Evolutionary conservation across 495 filamentous ascomycete species (phyloP).

Genomic region (Tetracladium setigerum): DNA sequence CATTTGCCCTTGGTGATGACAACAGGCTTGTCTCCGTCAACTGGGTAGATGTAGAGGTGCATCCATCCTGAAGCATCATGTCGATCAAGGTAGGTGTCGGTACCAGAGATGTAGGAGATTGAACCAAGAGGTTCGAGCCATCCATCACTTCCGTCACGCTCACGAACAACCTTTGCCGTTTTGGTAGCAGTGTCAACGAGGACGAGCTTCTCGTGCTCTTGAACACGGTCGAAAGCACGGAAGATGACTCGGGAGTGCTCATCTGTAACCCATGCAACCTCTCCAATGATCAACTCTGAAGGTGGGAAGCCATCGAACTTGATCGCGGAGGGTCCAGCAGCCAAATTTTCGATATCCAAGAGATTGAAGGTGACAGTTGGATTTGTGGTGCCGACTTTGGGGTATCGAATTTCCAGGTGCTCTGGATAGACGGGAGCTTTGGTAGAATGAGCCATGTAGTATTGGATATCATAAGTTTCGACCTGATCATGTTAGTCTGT

Average conservation of each 20-base stretch:
- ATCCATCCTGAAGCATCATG: conserved; percentile 48
- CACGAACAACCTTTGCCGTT: conserved; percentile 33
- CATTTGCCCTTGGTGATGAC: conserved; percentile 46
- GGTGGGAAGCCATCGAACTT: conserved; percentile 34
- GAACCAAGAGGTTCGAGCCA: conserved; percentile 48
- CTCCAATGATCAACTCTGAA: conserved; percentile 46
- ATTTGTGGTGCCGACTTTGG: conserved; percentile 50
- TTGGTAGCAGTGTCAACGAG: conserved; percentile 34
- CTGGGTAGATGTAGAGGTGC: conserved; percentile 48
- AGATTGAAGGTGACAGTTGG: conserved; percentile 45
- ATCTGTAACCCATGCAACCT: conserved; percentile 49
- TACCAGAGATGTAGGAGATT: conserved; percentile 36
- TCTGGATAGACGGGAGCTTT: conserved; percentile 42
- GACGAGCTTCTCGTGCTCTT: conserved; percentile 46
- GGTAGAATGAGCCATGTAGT: conserved; percentile 43
- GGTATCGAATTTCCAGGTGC: conserved; percentile 44
- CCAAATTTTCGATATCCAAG: conserved; percentile 29
- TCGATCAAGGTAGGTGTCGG: conserved; percentile 44
- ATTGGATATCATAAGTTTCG: conserved; percentile 46
- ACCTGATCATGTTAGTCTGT: conserved; percentile 9
- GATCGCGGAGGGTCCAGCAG: conserved; percentile 24
- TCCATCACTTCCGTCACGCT: conserved; percentile 45
- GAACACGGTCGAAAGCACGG: conserved; percentile 49
- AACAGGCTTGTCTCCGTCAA: conserved; percentile 34
- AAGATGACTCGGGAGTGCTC: conserved; percentile 42